phyloP scores from a whole-genome alignment of 129 eudicot genomes.

The Pittosporum tobira region DNA sequence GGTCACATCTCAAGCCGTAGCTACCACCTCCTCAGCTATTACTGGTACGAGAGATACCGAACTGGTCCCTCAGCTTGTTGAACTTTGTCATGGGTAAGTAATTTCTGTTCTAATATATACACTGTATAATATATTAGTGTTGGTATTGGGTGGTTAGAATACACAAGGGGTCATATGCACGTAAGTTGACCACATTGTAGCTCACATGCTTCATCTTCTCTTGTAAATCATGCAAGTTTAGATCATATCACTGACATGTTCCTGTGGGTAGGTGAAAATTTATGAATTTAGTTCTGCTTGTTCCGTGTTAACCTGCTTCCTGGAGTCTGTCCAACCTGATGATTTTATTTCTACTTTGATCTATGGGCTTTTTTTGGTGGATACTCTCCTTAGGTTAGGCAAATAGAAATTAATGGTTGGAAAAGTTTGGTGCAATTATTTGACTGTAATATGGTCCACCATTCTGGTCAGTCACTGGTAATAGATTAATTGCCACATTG shows the following conservation, averaged over 20 bases:
- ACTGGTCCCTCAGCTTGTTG: conserved; percentile 84
- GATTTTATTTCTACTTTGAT: conserved; percentile 3
- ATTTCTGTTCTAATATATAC: not conserved
- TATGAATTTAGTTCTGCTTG: not conserved
- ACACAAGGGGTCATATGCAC: not conserved
- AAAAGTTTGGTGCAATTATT: conserved; percentile 18
- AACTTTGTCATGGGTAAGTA: conserved; percentile 88
- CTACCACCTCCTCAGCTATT: conserved; percentile 79
- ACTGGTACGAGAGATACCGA: conserved; percentile 67
- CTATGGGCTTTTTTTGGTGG: not conserved
- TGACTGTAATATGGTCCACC: conserved; percentile 22
- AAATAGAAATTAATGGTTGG: not conserved
- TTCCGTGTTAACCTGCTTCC: not conserved
- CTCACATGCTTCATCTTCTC: not conserved
- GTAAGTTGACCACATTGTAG: not conserved
- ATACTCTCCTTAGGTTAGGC: not conserved
- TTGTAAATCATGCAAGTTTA: not conserved
- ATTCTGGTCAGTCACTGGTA: not conserved
- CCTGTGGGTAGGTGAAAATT: conserved; percentile 12
- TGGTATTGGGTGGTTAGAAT: not conserved
- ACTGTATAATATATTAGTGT: not conserved
- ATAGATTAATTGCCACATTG: conserved; percentile 1
- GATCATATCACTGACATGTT: not conserved
- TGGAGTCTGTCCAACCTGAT: conserved; percentile 3
- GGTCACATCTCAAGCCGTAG: conserved; percentile 88